Evolutionary conservation across 1,284 basidiomycete genomes (phyloP).

Genomic region (Naganishia albida): DNA sequence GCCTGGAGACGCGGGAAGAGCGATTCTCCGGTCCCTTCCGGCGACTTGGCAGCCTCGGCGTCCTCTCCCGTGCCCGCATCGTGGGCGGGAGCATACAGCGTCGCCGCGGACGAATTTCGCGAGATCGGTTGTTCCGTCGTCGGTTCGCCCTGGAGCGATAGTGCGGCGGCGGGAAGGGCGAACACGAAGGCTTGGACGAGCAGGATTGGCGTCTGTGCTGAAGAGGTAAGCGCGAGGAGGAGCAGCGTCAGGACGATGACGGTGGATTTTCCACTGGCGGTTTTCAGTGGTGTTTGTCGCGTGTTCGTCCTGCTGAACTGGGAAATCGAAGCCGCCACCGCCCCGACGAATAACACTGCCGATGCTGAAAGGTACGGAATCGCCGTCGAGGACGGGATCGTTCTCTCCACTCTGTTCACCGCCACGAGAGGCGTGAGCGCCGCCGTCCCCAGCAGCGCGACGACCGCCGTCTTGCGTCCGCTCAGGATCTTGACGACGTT

Average conservation of each 20-base stretch:
- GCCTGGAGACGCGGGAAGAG: not conserved
- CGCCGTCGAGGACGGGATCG: not conserved
- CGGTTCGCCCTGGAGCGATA: not conserved
- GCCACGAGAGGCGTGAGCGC: not conserved
- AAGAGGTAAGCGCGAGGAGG: not conserved
- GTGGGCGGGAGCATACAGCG: not conserved
- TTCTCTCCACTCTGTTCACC: conserved; percentile 7
- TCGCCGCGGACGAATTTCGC: not conserved
- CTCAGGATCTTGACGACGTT: not conserved
- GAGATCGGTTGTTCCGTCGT: not conserved
- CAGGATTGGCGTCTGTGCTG: not conserved
- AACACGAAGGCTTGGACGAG: conserved; percentile 20
- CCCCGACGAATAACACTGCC: not conserved
- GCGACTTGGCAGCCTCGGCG: too few relatives aligned
- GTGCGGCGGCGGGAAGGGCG: not conserved
- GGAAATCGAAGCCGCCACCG: not conserved
- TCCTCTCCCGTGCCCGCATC: too few relatives aligned
- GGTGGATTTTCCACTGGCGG: not conserved
- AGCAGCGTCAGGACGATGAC: not conserved
- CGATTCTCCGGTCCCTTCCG: too few relatives aligned
- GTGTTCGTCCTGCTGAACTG: not conserved
- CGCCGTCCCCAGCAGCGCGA: not conserved
- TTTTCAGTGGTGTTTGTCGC: not conserved
- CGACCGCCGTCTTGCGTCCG: not conserved
- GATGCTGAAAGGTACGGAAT: not conserved